Conservation (phyloP, 768 basidiomycete genomes). For the Russula sp. region DNA sequence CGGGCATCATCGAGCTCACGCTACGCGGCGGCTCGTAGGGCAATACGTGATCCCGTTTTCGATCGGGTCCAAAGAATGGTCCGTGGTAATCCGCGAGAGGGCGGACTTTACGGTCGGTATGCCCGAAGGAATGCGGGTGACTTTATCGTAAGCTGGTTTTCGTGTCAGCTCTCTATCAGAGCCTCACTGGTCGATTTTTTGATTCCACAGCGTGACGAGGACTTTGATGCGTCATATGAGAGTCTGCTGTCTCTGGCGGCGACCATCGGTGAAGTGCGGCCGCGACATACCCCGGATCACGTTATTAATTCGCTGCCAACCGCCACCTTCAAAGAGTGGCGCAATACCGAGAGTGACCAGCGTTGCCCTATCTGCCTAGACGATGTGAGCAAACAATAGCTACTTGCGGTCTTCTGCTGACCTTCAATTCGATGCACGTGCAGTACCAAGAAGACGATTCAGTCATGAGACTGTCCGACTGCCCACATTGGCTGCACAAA, state of each 20-base stretch:
- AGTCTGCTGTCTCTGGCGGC: constrained; percentile 50
- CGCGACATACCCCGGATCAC: constrained; percentile 54
- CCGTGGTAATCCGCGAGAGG: constrained; percentile 13
- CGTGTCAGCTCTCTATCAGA: neutral
- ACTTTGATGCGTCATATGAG: constrained; percentile 73
- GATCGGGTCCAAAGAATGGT: constrained; percentile 15
- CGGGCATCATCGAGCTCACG: constrained; percentile 13
- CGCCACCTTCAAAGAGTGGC: constrained; percentile 63
- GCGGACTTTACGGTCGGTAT: constrained; percentile 4
- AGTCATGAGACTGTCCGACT: constrained; percentile 59
- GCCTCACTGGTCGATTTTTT: constrained; percentile 11
- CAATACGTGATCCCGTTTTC: constrained; percentile 9
- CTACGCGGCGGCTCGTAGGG: constrained; percentile 10
- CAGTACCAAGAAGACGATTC: constrained; percentile 60
- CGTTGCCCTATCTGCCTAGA: constrained; percentile 82
- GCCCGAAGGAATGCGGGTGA: constrained; percentile 30
- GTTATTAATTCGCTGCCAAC: constrained; percentile 54
- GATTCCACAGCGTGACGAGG: constrained; percentile 56
- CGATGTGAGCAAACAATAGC: constrained; percentile 46
- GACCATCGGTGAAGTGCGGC: constrained; percentile 60
- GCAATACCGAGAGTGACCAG: constrained; percentile 49
- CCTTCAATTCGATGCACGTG: constrained; percentile 6
- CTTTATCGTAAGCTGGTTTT: constrained; percentile 41
- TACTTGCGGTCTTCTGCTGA: constrained; percentile 11
- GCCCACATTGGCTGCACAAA: constrained; percentile 76